These are phyloP conservation scores for Phycomyces nitens DNA, from an alignment of 192 early-diverging fungal species.

Conservation along the genomic window DNA sequence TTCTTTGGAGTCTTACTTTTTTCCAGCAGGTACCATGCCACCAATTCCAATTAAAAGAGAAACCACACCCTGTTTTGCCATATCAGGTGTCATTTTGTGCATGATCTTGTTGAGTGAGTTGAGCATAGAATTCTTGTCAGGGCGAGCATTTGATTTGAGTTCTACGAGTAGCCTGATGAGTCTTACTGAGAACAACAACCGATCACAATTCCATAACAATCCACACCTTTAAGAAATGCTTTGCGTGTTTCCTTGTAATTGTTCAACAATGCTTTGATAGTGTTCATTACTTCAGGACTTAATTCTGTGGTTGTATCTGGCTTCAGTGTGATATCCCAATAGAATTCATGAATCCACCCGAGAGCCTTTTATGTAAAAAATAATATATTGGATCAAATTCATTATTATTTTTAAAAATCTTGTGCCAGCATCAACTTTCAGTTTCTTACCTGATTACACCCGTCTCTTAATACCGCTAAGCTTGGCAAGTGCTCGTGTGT, in stretches of 20 bases:
- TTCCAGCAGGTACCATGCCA: slow-evolving; percentile 53
- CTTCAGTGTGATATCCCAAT: slow-evolving; percentile 45
- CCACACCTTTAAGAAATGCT: slow-evolving; percentile 17
- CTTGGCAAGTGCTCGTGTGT: slow-evolving; percentile 64
- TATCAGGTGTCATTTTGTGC: slow-evolving; percentile 38
- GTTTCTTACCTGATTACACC: slow-evolving; percentile 35
- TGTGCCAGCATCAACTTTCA: too few relatives aligned
- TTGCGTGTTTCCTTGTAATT: slow-evolving; percentile 32
- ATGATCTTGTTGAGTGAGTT: slow-evolving; percentile 38
- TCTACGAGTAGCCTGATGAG: background rate
- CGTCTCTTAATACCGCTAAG: slow-evolving; percentile 49
- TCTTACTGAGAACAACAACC: background rate
- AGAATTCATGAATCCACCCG: slow-evolving; percentile 16
- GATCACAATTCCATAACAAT: background rate
- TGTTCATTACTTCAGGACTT: background rate
- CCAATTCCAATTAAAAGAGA: slow-evolving; percentile 52
- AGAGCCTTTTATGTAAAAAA: slow-evolving; percentile 2
- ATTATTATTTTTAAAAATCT: too few relatives aligned
- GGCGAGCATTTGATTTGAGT: background rate
- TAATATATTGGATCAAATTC: background rate
- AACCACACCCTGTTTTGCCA: slow-evolving; percentile 43
- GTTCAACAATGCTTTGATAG: slow-evolving; percentile 6
- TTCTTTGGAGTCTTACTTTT: slow-evolving; percentile 40
- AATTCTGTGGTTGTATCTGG: slow-evolving; percentile 25
- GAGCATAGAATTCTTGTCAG: background rate